Conservation (phyloP, 768 basidiomycete species). For the Megacollybia marginata region DNA sequence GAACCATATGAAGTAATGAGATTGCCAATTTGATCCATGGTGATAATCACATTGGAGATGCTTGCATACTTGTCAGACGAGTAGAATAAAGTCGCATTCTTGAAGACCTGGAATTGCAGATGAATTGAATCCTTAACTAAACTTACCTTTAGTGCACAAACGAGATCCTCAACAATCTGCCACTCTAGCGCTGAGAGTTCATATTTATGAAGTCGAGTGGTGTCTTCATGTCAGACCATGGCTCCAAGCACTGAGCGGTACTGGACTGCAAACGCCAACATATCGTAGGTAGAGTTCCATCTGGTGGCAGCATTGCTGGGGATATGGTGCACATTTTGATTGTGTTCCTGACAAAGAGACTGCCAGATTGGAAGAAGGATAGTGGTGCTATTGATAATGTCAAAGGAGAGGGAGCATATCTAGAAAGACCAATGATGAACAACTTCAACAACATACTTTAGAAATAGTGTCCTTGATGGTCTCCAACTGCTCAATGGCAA, state of each 20-base stretch:
- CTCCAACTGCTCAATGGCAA: background rate
- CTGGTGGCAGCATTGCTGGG: constrained; percentile 16
- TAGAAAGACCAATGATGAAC: no score
- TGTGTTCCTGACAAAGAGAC: background rate
- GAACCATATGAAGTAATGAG: background rate
- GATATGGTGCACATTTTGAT: constrained; percentile 2
- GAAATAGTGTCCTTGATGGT: background rate
- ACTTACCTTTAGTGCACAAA: constrained; percentile 10
- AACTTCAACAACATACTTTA: background rate
- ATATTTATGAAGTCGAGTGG: constrained; percentile 6
- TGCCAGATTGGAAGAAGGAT: constrained; percentile 15
- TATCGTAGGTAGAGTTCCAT: constrained; percentile 21
- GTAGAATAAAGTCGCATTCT: constrained; percentile 11
- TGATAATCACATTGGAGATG: background rate
- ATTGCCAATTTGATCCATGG: background rate
- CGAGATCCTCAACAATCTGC: constrained; percentile 13
- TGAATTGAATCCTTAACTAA: background rate
- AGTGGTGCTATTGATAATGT: constrained; percentile 14
- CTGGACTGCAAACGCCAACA: constrained; percentile 15
- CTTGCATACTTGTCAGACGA: background rate
- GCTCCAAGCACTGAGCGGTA: constrained; percentile 14
- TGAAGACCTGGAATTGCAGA: constrained; percentile 6
- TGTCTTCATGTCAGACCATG: constrained; percentile 8
- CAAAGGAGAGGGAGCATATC: constrained; percentile 14
- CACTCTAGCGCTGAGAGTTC: constrained; percentile 13